Conservation (phyloP, 139 green algal species). For the Chlamydomonas urium region DNA sequence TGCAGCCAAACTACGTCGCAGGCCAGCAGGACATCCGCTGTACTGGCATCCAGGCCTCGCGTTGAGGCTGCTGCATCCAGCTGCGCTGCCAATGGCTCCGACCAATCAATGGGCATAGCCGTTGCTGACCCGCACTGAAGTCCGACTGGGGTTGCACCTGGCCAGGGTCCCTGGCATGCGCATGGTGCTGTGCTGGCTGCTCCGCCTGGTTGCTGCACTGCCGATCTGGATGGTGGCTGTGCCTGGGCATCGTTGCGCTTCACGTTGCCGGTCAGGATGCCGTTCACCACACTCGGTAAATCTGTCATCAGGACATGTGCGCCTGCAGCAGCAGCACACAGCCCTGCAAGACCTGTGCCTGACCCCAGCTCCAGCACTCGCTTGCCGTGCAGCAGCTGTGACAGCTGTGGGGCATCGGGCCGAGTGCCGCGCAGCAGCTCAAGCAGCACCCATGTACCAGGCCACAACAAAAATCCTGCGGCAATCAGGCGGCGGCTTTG, state of each 20-base stretch:
- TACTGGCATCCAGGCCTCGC: background rate
- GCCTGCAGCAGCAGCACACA: constrained; percentile 43
- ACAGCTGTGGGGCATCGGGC: background rate
- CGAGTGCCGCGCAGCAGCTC: constrained; percentile 5
- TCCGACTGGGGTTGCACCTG: background rate
- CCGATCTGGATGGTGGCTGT: background rate
- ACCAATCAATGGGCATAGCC: background rate
- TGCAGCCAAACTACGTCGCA: constrained; percentile 12
- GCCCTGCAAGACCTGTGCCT: constrained; percentile 47
- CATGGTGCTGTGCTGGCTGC: background rate
- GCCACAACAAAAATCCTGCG: constrained; percentile 17
- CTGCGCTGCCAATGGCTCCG: background rate
- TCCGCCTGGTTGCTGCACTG: background rate
- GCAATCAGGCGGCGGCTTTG: too few relatives aligned
- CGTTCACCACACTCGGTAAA: constrained; percentile 4
- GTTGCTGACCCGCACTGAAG: background rate
- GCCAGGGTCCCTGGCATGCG: background rate
- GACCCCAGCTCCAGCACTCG: constrained; percentile 49
- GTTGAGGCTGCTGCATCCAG: background rate
- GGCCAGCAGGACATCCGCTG: background rate
- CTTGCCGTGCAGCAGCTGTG: constrained; percentile 20
- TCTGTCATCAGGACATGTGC: constrained; percentile 40
- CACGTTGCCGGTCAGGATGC: constrained; percentile 4
- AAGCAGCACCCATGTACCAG: constrained; percentile 1
- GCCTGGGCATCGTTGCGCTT: background rate